Conservation (phyloP, 1,284 basidiomycete species). For the Leccinum subrobustum region DNA sequence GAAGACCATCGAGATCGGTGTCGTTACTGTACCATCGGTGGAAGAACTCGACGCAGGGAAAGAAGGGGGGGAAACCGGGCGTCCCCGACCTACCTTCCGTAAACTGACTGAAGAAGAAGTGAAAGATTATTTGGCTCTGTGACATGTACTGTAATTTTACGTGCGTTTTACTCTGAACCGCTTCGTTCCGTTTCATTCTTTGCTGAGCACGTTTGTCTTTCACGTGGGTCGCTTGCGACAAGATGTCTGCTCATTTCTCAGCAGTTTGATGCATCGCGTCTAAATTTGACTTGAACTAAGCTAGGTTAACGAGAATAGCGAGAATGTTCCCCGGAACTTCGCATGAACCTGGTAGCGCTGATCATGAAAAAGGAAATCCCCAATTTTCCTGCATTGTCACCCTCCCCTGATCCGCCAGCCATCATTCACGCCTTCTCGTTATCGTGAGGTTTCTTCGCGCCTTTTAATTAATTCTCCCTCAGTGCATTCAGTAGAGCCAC, state of each 20-base stretch:
- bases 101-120: constrained; percentile 95
- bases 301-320: constrained; percentile 6
- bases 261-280: constrained; percentile 4
- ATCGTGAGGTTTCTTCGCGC: constrained; percentile 32
- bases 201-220: constrained; percentile 18
- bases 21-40: constrained; percentile 83
- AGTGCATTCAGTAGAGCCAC: constrained; percentile 14
- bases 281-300: constrained; percentile 4
- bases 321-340: constrained; percentile 7
- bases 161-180: constrained; percentile 31
- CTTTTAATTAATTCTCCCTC: constrained; percentile 30
- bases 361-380: constrained; percentile 33
- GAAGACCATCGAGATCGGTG: constrained; percentile 98
- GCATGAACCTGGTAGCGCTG: constrained; percentile 17
- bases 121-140: constrained; percentile 87
- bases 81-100: constrained; percentile 85
- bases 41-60: constrained; percentile 76
- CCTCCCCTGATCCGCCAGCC: constrained; percentile 32
- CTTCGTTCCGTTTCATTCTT: constrained; percentile 9
- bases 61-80: constrained; percentile 69
- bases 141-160: constrained; percentile 37
- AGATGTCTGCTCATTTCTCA: constrained; percentile 10
- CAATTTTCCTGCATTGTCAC: constrained; percentile 18
- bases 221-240: constrained; percentile 9
- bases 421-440: constrained; percentile 32